Percentiles rank a stretch among this genome's conserved stretches.
phyloP scores from a whole-genome alignment of 768 basidiomycete species.

The Phallus indusiatus region DNA sequence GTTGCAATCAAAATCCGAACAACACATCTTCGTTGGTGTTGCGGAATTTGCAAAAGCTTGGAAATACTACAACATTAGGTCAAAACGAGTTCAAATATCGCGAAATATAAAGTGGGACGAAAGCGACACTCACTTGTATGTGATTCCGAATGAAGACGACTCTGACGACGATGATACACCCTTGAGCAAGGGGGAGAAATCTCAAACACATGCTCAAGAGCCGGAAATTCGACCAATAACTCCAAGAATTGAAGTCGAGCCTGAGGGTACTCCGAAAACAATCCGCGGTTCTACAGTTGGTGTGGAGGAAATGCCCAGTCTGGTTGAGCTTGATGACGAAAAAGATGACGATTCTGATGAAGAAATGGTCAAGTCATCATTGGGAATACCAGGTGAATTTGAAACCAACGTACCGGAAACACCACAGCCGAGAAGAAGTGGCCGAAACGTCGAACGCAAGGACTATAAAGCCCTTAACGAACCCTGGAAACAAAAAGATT shows the following conservation, averaged over 20 bases:
- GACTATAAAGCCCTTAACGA: too few species aligned
- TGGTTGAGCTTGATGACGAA: too few species aligned
- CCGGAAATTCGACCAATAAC: background rate
- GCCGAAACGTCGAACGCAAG: too few species aligned
- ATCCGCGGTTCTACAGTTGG: background rate
- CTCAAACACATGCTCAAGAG: too few species aligned
- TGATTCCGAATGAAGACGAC: background rate
- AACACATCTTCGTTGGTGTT: constrained; percentile 13
- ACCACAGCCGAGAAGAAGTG: too few species aligned
- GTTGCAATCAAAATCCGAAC: constrained; percentile 8
- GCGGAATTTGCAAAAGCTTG: constrained; percentile 10
- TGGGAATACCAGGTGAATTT: too few species aligned
- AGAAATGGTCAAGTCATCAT: too few species aligned
- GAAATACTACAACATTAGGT: constrained; percentile 12
- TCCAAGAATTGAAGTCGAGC: background rate
- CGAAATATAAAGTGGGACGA: constrained; percentile 8
- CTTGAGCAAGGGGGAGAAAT: too few species aligned
- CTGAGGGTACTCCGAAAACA: background rate
- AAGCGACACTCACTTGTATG: background rate
- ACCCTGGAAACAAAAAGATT: too few species aligned
- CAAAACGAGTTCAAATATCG: constrained; percentile 3
- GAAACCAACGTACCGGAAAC: too few species aligned
- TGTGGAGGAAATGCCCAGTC: background rate
- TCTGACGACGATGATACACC: background rate
- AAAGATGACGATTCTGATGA: too few species aligned